Conservation (phyloP, 257 asterid species). For the Knoxia roxburghii region DNA sequence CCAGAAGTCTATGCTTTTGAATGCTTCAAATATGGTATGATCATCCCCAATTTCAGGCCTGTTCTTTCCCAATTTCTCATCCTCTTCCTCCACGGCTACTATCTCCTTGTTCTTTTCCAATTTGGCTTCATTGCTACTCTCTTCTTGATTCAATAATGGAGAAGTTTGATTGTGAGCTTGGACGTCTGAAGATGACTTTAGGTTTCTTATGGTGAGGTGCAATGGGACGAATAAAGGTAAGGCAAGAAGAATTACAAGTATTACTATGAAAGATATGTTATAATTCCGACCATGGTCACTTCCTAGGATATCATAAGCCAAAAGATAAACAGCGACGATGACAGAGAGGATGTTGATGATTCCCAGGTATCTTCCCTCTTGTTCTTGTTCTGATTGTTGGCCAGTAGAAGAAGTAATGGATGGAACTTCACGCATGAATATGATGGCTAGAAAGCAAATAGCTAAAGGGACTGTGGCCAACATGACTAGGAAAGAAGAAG, state of each 20-base stretch:
- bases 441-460: constrained; percentile 12
- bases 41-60: constrained; percentile 15
- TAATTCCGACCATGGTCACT: constrained; percentile 17
- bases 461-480: constrained; percentile 13
- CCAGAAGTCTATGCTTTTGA: constrained; percentile 19
- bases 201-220: background rate
- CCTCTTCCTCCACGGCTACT: background rate
- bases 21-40: constrained; percentile 20
- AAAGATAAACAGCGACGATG: constrained; percentile 6
- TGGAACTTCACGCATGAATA: constrained; percentile 23
- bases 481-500: constrained; percentile 15
- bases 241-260: constrained; percentile 14
- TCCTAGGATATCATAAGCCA: constrained; percentile 19
- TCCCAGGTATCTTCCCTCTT: constrained; percentile 12
- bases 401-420: background rate
- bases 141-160: background rate
- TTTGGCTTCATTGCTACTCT: background rate
- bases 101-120: background rate
- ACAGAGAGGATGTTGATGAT: constrained; percentile 14
- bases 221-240: constrained; percentile 18
- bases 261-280: constrained; percentile 12
- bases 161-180: background rate
- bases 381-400: constrained; percentile 8
- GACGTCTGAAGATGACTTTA: background rate
- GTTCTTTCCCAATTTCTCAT: background rate